Evolutionary conservation across 352 stramenopile genomes (phyloP).

Genomic region (Bremia lactucae): DNA sequence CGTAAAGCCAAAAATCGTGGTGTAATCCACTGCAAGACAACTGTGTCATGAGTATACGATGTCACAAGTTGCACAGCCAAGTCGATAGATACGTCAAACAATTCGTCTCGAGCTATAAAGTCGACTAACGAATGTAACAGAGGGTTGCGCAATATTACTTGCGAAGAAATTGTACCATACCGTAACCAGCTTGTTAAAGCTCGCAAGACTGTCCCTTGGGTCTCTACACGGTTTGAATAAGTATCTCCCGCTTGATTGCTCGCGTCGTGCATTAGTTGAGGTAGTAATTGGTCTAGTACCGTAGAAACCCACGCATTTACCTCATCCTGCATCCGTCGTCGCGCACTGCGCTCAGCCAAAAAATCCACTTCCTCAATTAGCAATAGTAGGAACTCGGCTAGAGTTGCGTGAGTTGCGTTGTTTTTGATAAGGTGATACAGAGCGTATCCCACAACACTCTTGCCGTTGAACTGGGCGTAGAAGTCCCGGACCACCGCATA

Average conservation of each 20-base stretch:
- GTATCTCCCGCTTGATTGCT: slow-evolving; percentile 4
- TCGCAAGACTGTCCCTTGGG: slow-evolving; percentile 47
- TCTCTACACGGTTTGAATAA: slow-evolving; percentile 20
- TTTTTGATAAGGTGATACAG: slow-evolving; percentile 34
- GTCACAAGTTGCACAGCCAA: slow-evolving; percentile 70
- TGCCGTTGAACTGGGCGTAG: slow-evolving; percentile 11
- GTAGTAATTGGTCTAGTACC: slow-evolving; percentile 55
- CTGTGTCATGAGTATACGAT: slow-evolving; percentile 38
- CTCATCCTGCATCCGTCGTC: slow-evolving; percentile 48
- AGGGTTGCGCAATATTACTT: slow-evolving; percentile 45
- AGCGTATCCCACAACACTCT: slow-evolving; percentile 48
- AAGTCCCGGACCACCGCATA: slow-evolving; percentile 7
- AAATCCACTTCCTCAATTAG: slow-evolving; percentile 54
- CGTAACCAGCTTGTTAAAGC: slow-evolving; percentile 55
- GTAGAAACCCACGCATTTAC: slow-evolving; percentile 43
- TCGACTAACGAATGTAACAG: slow-evolving; percentile 53
- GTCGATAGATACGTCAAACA: slow-evolving; percentile 81
- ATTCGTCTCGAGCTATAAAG: slow-evolving; percentile 57
- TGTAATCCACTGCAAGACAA: slow-evolving; percentile 68
- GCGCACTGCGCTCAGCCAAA: slow-evolving; percentile 31
- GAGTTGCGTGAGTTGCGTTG: slow-evolving; percentile 23
- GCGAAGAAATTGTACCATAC: slow-evolving; percentile 31
- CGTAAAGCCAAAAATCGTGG: slow-evolving; percentile 62
- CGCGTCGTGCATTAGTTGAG: slow-evolving; percentile 64
- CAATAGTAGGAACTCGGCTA: slow-evolving; percentile 55